A percentile compares a stretch with the other conserved stretches of the same genome.
phyloP scores from a whole-genome alignment of 1,284 basidiomycete genomes.

The Tetrapyrgos nigripes region DNA sequence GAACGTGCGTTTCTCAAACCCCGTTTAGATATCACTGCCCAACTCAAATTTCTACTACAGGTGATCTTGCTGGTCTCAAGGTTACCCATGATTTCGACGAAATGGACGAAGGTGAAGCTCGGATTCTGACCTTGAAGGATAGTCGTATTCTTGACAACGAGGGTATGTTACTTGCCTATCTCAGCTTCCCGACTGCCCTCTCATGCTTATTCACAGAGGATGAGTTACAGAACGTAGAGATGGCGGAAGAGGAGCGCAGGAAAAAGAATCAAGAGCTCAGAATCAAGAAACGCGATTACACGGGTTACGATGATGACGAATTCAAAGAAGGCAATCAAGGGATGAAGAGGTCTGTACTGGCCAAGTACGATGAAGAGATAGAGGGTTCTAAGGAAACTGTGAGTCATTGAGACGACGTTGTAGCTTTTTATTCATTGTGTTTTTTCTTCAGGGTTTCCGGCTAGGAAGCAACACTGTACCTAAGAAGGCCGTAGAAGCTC shows the following conservation, averaged over 20 bases:
- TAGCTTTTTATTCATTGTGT: slow-evolving; percentile 6
- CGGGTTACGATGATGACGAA: slow-evolving; percentile 97
- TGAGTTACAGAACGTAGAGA: slow-evolving; percentile 93
- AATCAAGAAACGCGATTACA: slow-evolving; percentile 90
- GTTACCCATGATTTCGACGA: slow-evolving; percentile 95
- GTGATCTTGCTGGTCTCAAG: slow-evolving; percentile 92
- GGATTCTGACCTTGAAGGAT: slow-evolving; percentile 96
- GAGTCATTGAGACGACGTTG: slow-evolving; percentile 26
- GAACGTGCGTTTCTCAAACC: slow-evolving; percentile 64
- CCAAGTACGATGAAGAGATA: slow-evolving; percentile 94
- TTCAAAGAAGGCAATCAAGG: slow-evolving; percentile 78
- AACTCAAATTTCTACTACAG: slow-evolving; percentile 41
- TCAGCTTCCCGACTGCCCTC: slow-evolving; percentile 4
- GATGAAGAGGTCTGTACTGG: slow-evolving; percentile 83
- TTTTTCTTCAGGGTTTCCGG: slow-evolving; percentile 71
- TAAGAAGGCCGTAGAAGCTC: slow-evolving; percentile 42
- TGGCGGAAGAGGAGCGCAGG: slow-evolving; percentile 85
- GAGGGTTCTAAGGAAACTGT: slow-evolving; percentile 74
- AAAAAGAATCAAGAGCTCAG: slow-evolving; percentile 86
- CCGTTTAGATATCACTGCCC: not conserved
- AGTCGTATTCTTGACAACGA: slow-evolving; percentile 92
- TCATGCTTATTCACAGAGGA: slow-evolving; percentile 70
- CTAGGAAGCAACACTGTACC: slow-evolving; percentile 64
- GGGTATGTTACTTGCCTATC: slow-evolving; percentile 54
- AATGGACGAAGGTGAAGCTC: slow-evolving; percentile 92